A percentile compares a stretch with the other conserved stretches of the same genome.
These are phyloP conservation scores for Fraxinus paxiana DNA, from an alignment of 305 asterid genomes.

Conservation along the genomic window DNA sequence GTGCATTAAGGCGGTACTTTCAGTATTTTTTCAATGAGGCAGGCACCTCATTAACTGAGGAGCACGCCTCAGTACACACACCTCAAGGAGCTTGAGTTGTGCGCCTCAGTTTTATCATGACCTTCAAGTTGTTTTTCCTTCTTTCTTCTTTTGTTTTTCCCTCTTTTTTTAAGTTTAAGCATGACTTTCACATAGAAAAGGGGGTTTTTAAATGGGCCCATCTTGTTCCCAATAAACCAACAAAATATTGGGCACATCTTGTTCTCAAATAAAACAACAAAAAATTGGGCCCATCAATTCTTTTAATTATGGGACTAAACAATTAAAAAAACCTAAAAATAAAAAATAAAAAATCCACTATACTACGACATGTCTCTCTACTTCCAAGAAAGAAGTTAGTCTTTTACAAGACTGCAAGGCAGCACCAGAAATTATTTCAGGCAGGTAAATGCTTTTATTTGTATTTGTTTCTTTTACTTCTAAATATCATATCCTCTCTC, in stretches of 20 bases:
- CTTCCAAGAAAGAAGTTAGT: background rate
- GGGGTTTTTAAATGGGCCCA: background rate
- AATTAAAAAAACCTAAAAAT: background rate
- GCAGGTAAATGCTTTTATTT: background rate
- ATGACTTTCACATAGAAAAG: background rate
- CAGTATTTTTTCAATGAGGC: background rate
- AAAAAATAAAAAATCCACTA: background rate
- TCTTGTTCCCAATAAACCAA: background rate
- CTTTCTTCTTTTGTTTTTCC: background rate
- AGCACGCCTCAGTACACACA: background rate
- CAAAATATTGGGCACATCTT: background rate
- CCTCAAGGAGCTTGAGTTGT: background rate
- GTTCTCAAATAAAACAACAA: background rate
- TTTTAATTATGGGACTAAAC: background rate
- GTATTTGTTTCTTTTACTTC: background rate
- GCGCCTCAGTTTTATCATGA: background rate
- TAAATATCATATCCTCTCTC: background rate
- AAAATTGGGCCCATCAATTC: background rate
- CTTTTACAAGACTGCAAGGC: background rate
- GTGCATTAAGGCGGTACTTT: background rate
- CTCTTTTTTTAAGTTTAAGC: background rate
- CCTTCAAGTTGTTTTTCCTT: background rate
- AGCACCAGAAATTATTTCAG: background rate
- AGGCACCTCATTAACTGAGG: background rate
- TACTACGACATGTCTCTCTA: background rate